Evolutionary conservation across 208 protist genomes (phyloP), one percentile per base, ranked within the genome.

Genomic region (Leishmania mexicana): DNA sequence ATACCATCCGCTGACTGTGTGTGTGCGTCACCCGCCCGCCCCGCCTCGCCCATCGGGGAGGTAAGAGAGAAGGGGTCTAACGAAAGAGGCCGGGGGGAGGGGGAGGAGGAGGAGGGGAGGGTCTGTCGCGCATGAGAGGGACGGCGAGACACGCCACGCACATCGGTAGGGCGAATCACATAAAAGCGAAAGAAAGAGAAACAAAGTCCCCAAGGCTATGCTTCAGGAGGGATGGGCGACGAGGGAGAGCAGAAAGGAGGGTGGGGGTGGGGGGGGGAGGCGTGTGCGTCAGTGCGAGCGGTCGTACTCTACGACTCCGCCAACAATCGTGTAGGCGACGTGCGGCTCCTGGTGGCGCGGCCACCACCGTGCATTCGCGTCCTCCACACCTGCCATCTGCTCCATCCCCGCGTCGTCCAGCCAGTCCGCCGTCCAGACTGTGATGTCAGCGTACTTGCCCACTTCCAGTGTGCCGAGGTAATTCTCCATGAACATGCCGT

Each of bases 381-480:
- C 79, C 11, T 57, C 67, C 38, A 88, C 84, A 1, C 81, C 84
- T 47, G 35, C n/a, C 76, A 88, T 76, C 47, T 81, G 73, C 54
- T 74, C 77, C 73, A 77, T 74, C 70, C 60, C 75, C 24, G 72
- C 81, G 58, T 73, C 75, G 49, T 92, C 88, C 10, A 89, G 83
- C 78, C 76, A 86, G 77, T 92, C 88, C 71, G 80, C 89, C 21
- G 87, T 86, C 82, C 89, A 90, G 51, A 95, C 79, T n/a, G 84
- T 87, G 54, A 96, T 67, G 53, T 96, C 92, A 11, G 87, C 92
- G 21, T 84, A 89, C 80, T 93, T 92, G 49, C 88, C 88, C 80
- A 88, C 83, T 76, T 94, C 91, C 10, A 96, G 65, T 4, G 81
- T 90, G 35, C 90, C 92, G 45, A 92, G 47, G 62, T 88, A 60